A percentile compares a stretch with the other conserved stretches of the same genome.
Conservation (phyloP, 2,329 filamentous ascomycete species). For the Apiospora marii region DNA sequence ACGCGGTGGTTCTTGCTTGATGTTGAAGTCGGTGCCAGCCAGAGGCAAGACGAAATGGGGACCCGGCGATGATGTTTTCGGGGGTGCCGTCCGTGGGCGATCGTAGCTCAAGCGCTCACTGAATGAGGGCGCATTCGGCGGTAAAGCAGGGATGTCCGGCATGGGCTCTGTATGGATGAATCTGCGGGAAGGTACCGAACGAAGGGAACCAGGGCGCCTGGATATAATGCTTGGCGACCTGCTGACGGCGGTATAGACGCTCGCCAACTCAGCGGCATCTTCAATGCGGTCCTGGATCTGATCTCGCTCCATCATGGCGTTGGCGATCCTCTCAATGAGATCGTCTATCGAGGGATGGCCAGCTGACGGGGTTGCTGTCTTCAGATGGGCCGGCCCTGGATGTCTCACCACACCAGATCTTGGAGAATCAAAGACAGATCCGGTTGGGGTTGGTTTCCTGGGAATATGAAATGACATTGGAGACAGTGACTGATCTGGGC, state of each 20-base stretch:
- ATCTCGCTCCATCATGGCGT: conserved; percentile 66
- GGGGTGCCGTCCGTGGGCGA: conserved; percentile 45
- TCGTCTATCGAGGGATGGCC: conserved; percentile 52
- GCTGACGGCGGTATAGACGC: conserved; percentile 58
- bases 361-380: conserved; percentile 48
- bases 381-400: conserved; percentile 54
- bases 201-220: neutral
- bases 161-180: conserved; percentile 56
- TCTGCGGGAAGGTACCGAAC: conserved; percentile 25
- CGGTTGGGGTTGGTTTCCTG: conserved; percentile 50
- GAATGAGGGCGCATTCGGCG: conserved; percentile 65
- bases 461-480: conserved; percentile 60
- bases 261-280: conserved; percentile 66
- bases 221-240: conserved; percentile 61
- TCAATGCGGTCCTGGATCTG: conserved; percentile 66
- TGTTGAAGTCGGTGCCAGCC: conserved; percentile 1
- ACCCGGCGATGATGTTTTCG: conserved; percentile 44
- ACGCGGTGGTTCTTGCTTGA: neutral
- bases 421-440: conserved; percentile 43
- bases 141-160: conserved; percentile 65
- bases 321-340: conserved; percentile 63
- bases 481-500: conserved; percentile 35
- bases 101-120: conserved; percentile 61
- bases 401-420: conserved; percentile 46
- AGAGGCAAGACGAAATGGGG: conserved; percentile 41